These are phyloP conservation scores for Wallacemonas sp. DNA, from an alignment of 208 protist genomes.

Conservation along the genomic window DNA sequence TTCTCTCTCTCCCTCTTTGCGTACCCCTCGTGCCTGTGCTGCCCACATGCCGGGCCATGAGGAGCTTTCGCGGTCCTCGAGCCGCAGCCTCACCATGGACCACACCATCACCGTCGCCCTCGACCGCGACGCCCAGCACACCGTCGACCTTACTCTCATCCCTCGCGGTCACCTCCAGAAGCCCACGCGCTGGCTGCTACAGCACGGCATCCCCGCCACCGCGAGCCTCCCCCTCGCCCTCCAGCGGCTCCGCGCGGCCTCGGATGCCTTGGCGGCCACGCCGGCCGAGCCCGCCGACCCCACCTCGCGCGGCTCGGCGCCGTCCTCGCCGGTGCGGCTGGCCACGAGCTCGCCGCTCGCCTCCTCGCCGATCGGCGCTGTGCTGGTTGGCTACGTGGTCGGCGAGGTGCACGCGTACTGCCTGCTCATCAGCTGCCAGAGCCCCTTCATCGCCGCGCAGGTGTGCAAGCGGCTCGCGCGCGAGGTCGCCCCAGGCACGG, in stretches of 20 bases:
- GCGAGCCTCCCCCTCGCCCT: constrained; percentile 50
- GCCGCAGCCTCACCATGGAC: constrained; percentile 23
- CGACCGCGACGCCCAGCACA: constrained; percentile 47
- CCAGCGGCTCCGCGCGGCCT: constrained; percentile 36
- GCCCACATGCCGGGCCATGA: neutral
- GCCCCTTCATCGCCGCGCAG: constrained; percentile 27
- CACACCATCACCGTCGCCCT: constrained; percentile 49
- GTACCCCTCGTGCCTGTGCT: neutral
- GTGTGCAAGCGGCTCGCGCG: constrained; percentile 42
- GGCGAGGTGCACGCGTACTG: constrained; percentile 71
- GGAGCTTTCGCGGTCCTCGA: neutral
- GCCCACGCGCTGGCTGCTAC: constrained; percentile 47
- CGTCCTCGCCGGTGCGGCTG: neutral
- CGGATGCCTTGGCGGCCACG: constrained; percentile 1
- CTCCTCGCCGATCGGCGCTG: constrained; percentile 29
- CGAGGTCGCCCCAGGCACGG: constrained; percentile 30
- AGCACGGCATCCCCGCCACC: constrained; percentile 65
- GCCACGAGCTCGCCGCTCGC: neutral
- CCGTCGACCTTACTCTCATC: constrained; percentile 45
- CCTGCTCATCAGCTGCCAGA: constrained; percentile 53
- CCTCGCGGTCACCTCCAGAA: constrained; percentile 6
- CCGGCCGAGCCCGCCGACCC: neutral
- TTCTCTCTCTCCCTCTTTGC: neutral
- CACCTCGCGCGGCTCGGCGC: neutral
- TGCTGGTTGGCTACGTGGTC: constrained; percentile 63